Evolutionary conservation across 345 rosid genomes (phyloP).

Genomic region (Syzygium oleosum): DNA sequence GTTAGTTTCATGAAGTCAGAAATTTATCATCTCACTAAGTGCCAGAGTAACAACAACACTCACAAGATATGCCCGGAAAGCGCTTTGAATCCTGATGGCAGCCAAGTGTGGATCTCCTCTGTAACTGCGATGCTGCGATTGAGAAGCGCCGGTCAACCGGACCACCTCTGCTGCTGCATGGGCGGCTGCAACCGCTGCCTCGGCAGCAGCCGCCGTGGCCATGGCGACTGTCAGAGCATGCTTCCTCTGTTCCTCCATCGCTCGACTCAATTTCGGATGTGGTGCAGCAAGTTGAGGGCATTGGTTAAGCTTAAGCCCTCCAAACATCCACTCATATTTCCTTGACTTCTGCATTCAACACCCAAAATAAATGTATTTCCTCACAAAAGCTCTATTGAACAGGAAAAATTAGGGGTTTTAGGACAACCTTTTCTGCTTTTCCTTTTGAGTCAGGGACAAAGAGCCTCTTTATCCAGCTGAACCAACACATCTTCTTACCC

Average conservation of each 20-base stretch:
- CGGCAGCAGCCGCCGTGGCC: slow-evolving; percentile 84
- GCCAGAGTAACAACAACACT: slow-evolving; percentile 10
- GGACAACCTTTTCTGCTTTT: slow-evolving; percentile 45
- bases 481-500: slow-evolving; percentile 56
- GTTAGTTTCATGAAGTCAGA: neutral
- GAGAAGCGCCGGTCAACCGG: slow-evolving; percentile 40
- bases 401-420: neutral
- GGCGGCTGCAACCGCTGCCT: slow-evolving; percentile 88
- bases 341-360: slow-evolving; percentile 10
- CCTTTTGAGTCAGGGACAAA: slow-evolving; percentile 40
- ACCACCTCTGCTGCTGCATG: slow-evolving; percentile 93
- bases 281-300: slow-evolving; percentile 38
- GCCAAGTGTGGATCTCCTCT: slow-evolving; percentile 25
- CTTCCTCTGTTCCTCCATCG: slow-evolving; percentile 62
- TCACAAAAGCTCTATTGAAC: neutral
- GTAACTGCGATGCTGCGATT: slow-evolving; percentile 15
- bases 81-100: slow-evolving; percentile 70
- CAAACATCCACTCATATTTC: slow-evolving; percentile 44
- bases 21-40: neutral
- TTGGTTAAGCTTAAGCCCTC: slow-evolving; percentile 40
- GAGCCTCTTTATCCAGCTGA: slow-evolving; percentile 54
- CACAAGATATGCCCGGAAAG: slow-evolving; percentile 75
- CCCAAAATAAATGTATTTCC: neutral
- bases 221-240: slow-evolving; percentile 77
- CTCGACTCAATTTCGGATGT: slow-evolving; percentile 31